Conservation (phyloP, 2,329 filamentous ascomycete genomes). For the Fusarium austroafricanum region DNA sequence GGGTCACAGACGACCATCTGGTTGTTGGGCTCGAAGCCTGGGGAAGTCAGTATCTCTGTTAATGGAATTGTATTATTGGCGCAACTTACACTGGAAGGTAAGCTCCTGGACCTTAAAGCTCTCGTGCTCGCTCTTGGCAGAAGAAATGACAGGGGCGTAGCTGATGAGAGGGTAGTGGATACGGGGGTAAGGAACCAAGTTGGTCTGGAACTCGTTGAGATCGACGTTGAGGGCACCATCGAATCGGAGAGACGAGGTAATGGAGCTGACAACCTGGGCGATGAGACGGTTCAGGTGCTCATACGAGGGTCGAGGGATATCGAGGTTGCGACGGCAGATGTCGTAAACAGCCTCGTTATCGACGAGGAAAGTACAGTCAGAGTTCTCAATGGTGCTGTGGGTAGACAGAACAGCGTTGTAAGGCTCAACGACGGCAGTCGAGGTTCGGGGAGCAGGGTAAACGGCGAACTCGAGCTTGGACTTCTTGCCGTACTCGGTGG, state of each 20-base stretch:
- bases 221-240: constrained; percentile 80
- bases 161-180: constrained; percentile 81
- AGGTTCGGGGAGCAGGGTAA: constrained; percentile 76
- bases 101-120: constrained; percentile 87
- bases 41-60: constrained; percentile 43
- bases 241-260: constrained; percentile 78
- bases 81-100: constrained; percentile 75
- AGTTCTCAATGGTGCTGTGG: constrained; percentile 81
- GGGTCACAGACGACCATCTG: constrained; percentile 83
- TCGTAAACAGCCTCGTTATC: constrained; percentile 82
- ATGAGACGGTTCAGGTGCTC: constrained; percentile 80
- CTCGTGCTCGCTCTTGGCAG: constrained; percentile 83
- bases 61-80: background rate
- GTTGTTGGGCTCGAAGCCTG: constrained; percentile 82
- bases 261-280: constrained; percentile 79
- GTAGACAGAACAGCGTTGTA: constrained; percentile 81
- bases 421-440: constrained; percentile 77
- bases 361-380: constrained; percentile 82
- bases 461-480: constrained; percentile 81
- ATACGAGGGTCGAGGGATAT: constrained; percentile 75
- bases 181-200: constrained; percentile 78
- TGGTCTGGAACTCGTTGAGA: constrained; percentile 82
- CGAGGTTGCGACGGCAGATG: constrained; percentile 78
- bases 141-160: constrained; percentile 77
- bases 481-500: constrained; percentile 81